Evolutionary conservation across 768 basidiomycete species (phyloP).

Genomic region (Auriscalpium vulgare): DNA sequence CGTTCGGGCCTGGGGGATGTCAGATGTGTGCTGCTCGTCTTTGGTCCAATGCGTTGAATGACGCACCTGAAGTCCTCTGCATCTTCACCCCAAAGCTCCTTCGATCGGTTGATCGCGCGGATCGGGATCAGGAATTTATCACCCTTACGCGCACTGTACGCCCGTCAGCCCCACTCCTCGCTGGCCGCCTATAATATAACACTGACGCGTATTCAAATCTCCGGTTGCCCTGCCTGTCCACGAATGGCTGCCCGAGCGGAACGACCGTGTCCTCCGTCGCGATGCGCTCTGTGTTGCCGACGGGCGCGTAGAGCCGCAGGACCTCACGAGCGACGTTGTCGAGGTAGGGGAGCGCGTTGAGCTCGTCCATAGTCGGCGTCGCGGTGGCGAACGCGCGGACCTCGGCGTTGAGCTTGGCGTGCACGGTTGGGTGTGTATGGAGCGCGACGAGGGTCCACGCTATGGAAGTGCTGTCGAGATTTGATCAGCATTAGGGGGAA

Average conservation of each 20-base stretch:
- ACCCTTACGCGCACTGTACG: slow-evolving; percentile 8
- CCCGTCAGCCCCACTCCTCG: not conserved
- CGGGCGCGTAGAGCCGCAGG: slow-evolving; percentile 15
- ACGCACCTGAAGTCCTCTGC: slow-evolving; percentile 22
- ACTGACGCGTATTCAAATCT: not conserved
- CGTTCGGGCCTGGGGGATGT: slow-evolving; percentile 11
- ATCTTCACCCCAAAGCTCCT: slow-evolving; percentile 26
- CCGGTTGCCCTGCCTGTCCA: not conserved
- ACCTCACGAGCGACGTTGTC: slow-evolving; percentile 20
- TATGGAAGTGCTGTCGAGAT: slow-evolving; percentile 2
- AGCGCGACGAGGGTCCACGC: slow-evolving; percentile 28
- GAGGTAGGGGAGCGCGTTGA: slow-evolving; percentile 25
- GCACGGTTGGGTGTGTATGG: slow-evolving; percentile 22
- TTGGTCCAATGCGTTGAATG: not conserved
- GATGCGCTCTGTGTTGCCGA: slow-evolving; percentile 11
- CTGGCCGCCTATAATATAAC: not conserved
- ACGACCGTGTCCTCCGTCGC: slow-evolving; percentile 1
- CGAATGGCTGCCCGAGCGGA: not conserved
- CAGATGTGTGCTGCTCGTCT: too few species aligned
- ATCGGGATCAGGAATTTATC: slow-evolving; percentile 19
- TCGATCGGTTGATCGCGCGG: slow-evolving; percentile 18
- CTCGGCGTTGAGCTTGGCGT: slow-evolving; percentile 29
- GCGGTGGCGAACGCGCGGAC: slow-evolving; percentile 16
- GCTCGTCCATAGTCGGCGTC: slow-evolving; percentile 21
- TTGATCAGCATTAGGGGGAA: not conserved